Conservation (phyloP, 352 stramenopile species). For the Pythium myriotylum region DNA sequence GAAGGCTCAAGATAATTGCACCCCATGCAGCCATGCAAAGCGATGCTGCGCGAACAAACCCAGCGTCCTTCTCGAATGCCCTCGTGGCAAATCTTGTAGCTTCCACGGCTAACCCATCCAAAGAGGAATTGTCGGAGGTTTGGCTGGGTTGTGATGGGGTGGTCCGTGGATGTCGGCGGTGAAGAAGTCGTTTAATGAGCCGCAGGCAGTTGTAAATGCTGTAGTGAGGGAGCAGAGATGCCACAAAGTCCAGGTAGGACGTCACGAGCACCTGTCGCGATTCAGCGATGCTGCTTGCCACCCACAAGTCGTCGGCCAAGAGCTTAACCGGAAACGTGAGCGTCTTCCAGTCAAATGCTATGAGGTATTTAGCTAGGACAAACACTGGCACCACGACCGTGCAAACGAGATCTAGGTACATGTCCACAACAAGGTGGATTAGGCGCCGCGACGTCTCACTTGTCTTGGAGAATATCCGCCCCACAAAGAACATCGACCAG, state of each 20-base stretch:
- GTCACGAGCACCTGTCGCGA: slow-evolving; percentile 23
- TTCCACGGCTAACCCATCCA: too few species aligned
- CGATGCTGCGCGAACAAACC: neutral
- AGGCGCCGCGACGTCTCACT: slow-evolving; percentile 1
- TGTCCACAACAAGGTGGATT: slow-evolving; percentile 17
- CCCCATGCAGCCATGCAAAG: neutral
- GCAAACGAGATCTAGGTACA: slow-evolving; percentile 13
- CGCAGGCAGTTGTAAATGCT: slow-evolving; percentile 11
- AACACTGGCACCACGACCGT: slow-evolving; percentile 12
- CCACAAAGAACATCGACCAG: neutral
- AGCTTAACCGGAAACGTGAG: slow-evolving; percentile 2
- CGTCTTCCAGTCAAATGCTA: slow-evolving; percentile 6
- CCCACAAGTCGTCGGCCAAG: slow-evolving; percentile 15
- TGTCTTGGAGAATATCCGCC: neutral
- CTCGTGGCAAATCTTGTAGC: too few species aligned
- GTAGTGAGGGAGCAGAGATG: slow-evolving; percentile 22
- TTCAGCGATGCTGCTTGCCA: slow-evolving; percentile 9
- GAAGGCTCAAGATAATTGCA: neutral
- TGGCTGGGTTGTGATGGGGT: neutral
- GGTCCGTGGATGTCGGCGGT: neutral
- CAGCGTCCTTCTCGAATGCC: too few species aligned
- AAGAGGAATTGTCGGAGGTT: neutral
- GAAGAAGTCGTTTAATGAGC: slow-evolving; percentile 3
- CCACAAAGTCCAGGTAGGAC: slow-evolving; percentile 12
- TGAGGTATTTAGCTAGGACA: slow-evolving; percentile 1